Evolutionary conservation across 2,329 filamentous ascomycete species (phyloP).

Genomic region (Beauveria varroae): DNA sequence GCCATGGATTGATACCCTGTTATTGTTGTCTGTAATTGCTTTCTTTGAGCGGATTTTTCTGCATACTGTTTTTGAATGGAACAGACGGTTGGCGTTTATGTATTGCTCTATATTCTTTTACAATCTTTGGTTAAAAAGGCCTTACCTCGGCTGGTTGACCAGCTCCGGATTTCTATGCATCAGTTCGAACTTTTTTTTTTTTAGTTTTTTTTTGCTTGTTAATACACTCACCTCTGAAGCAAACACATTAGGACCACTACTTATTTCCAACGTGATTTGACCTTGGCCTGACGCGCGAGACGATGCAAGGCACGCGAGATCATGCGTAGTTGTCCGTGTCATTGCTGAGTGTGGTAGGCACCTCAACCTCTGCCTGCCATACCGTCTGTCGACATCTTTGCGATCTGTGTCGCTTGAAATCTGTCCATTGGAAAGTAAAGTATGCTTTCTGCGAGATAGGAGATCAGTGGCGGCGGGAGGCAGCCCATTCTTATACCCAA

Average conservation of each 20-base stretch:
- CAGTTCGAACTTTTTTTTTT: background rate
- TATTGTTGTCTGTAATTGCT: conserved; percentile 6
- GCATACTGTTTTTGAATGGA: conserved; percentile 8
- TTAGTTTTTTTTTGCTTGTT: conserved; percentile 2
- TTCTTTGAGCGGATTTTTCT: conserved; percentile 6
- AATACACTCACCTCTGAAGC: conserved; percentile 9
- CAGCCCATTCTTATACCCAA: no score
- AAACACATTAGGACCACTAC: background rate
- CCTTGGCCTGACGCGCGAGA: no score
- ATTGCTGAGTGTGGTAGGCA: no score
- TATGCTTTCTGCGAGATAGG: no score
- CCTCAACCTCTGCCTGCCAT: no score
- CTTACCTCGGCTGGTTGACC: background rate
- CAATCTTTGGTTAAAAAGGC: background rate
- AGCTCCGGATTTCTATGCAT: background rate
- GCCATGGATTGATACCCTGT: conserved; percentile 12
- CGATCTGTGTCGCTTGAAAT: no score
- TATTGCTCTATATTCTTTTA: background rate
- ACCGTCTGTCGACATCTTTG: no score
- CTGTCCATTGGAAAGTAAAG: no score
- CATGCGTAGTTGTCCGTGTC: no score
- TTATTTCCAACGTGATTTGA: no score
- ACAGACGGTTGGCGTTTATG: conserved; percentile 10
- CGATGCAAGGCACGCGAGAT: no score
- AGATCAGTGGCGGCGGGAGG: no score